Percentiles rank a stretch among this genome's conserved stretches.
These are phyloP conservation scores for Rhizoclosmatium globosum DNA, from an alignment of 192 early-diverging fungal genomes.

Conservation along the genomic window DNA sequence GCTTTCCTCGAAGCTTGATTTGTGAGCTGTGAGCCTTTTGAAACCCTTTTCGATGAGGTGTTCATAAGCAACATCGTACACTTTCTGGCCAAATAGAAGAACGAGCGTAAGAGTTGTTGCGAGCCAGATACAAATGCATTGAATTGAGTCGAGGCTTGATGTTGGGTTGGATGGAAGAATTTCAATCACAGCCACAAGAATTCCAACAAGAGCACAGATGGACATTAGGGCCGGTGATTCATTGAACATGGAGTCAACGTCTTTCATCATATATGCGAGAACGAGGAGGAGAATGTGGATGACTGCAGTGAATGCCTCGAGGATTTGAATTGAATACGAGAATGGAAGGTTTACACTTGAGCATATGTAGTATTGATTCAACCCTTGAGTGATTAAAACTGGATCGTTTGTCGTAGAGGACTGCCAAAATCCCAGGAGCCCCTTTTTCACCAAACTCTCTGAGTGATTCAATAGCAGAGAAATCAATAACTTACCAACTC, in stretches of 20 bases:
- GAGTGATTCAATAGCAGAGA: neutral
- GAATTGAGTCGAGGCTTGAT: neutral
- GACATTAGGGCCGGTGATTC: neutral
- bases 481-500: neutral
- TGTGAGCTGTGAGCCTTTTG: no score
- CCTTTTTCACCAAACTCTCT: neutral
- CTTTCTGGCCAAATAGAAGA: neutral
- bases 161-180: constrained; percentile 8
- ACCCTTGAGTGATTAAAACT: neutral
- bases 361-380: neutral
- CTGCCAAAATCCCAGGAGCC: neutral
- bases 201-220: neutral
- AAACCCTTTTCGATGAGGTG: neutral
- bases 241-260: constrained; percentile 2
- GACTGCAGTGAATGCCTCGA: neutral
- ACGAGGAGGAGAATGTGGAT: neutral
- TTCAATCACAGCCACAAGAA: neutral
- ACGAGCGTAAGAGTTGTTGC: neutral
- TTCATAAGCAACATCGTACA: neutral
- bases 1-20: neutral
- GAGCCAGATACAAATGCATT: neutral
- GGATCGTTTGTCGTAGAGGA: neutral
- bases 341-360: neutral
- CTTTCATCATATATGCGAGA: constrained; percentile 5
- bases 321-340: neutral